Evolutionary conservation across 2,329 filamentous ascomycete species (phyloP), one percentile per base, ranked within the genome.

Genomic region (Xylaria polymorpha): DNA sequence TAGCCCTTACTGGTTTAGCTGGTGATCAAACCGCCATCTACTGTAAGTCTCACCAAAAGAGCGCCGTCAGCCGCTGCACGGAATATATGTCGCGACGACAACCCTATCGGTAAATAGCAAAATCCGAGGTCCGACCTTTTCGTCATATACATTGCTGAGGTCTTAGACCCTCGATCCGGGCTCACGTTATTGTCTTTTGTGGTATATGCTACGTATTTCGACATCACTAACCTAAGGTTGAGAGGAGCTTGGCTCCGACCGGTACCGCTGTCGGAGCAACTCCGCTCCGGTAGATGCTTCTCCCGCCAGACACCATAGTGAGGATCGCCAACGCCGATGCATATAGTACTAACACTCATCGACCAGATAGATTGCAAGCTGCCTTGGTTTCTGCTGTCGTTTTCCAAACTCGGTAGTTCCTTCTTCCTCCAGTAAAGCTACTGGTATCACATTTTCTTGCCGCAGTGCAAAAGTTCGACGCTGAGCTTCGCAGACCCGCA

Each of bases 31-130:
- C 43, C 41, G 22, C 8, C 3, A 53, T 18, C 37, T 22, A n/a
- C n/a, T n/a, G n/a, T n/a, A 25, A 59, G 50, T 22, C 55, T 25
- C 44, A 44, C 62, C 48, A 59, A 50, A 35, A 48, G 37, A 15
- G 37, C 22, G 10, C 55, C 22, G 35, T 65, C 44, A 59, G 32
- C 53, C 29, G 20, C 55, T 57, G 25, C 37, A 39, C 53, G 10
- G 37, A 58, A 56, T 20, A n/a, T 37, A 14, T 20, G n/a, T 20
- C n/a, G 29, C 9, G 25, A 56, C 37, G 32, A 39, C 8, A 39
- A 22, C 9, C 1, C 32, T 12, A 22, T 39, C 51, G 5, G n/a
- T 37, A 5, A 29, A 29, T 20, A 20, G 29, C 2, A 55, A 37
- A 20, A 29, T 29, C 14, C 15, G 48, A 25, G 4, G 48, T 51